Evolutionary conservation across 176 grass and related monocot species (phyloP).

Genomic region (Oryza australiensis): DNA sequence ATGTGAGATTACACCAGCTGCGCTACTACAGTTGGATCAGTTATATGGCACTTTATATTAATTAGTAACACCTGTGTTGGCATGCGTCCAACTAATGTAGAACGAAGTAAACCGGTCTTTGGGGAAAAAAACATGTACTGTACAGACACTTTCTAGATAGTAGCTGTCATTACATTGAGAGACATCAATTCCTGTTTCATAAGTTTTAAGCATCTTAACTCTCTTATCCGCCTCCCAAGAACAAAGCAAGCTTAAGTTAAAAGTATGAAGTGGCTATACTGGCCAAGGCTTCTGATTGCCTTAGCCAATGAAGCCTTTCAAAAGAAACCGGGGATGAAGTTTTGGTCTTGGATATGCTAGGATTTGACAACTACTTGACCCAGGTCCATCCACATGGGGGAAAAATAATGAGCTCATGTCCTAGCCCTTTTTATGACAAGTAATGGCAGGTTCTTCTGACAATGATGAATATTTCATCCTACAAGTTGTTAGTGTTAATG

Average conservation of each 20-base stretch:
- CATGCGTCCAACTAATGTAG: not conserved
- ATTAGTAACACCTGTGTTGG: not conserved
- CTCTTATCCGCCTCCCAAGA: not conserved
- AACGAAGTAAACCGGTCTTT: not conserved
- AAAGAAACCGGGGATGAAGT: not conserved
- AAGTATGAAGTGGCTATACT: not conserved
- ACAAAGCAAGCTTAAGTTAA: not conserved
- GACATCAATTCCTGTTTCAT: not conserved
- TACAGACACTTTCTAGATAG: not conserved
- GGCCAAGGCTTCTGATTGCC: not conserved
- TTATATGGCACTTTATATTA: too few species aligned
- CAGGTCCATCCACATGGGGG: not conserved
- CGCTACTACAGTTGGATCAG: not conserved
- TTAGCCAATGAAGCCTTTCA: not conserved
- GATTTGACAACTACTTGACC: not conserved
- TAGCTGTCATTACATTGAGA: not conserved
- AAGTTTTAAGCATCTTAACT: not conserved
- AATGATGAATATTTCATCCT: not conserved
- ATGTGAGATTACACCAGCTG: constrained; percentile 5
- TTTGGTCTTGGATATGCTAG: not conserved
- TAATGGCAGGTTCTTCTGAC: not conserved
- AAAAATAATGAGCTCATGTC: constrained; percentile 1
- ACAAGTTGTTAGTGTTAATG: not conserved
- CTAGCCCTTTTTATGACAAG: not conserved
- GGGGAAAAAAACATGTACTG: not conserved